Percentiles rank a stretch among this genome's conserved stretches.
Conservation (phyloP, 1,284 basidiomycete species). For the Sporisorium exsertum region DNA sequence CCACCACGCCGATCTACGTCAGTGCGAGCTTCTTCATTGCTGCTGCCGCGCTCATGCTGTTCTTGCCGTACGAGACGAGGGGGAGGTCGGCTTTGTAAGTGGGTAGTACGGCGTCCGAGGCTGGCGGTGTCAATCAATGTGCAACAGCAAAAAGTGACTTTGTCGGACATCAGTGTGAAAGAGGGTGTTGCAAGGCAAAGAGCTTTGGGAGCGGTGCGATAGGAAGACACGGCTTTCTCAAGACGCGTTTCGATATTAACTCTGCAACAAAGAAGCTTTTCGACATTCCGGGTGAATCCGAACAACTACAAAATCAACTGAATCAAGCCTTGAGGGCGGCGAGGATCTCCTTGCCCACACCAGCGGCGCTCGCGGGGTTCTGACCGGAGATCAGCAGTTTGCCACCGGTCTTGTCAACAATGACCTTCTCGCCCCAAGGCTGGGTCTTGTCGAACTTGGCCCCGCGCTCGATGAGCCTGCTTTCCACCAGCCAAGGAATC, state of each 20-base stretch:
- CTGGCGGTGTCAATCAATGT: background rate
- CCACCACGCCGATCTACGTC: slow-evolving; percentile 78
- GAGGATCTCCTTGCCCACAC: slow-evolving; percentile 49
- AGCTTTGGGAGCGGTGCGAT: no score
- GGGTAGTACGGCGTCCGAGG: no score
- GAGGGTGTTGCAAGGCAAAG: no score
- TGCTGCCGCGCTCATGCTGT: slow-evolving; percentile 75
- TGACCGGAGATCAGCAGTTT: slow-evolving; percentile 71
- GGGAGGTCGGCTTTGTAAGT: slow-evolving; percentile 53
- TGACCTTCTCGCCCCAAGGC: slow-evolving; percentile 74
- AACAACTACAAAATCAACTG: background rate
- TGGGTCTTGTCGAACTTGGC: slow-evolving; percentile 74
- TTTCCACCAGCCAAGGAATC: slow-evolving; percentile 80
- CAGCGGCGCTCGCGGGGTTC: slow-evolving; percentile 54
- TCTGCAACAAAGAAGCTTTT: background rate
- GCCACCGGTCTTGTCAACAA: slow-evolving; percentile 64
- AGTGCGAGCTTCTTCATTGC: slow-evolving; percentile 77
- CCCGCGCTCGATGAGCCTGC: slow-evolving; percentile 75
- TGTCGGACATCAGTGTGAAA: no score
- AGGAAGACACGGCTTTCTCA: no score
- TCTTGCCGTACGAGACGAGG: slow-evolving; percentile 78
- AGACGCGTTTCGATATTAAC: no score
- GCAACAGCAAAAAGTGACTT: no score
- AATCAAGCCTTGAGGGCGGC: slow-evolving; percentile 41
- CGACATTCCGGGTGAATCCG: background rate